Percentiles rank a stretch among this genome's conserved stretches.
Conservation (phyloP, 305 asterid genomes). For the Solanum hybrid region DNA sequence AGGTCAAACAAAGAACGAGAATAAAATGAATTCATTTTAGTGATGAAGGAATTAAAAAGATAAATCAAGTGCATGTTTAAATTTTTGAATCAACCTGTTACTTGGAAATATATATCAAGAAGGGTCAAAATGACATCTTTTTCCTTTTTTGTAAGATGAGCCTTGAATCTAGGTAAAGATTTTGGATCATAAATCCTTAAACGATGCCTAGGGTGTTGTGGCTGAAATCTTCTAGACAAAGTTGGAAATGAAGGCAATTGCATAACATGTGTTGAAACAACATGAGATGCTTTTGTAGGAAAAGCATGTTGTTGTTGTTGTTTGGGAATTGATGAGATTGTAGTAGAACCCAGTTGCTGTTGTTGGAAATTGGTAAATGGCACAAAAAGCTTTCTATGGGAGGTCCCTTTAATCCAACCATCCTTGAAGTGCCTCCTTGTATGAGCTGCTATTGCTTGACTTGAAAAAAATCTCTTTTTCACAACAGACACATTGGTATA, state of each 20-base stretch:
- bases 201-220: background rate
- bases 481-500: background rate
- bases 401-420: background rate
- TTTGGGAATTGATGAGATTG: background rate
- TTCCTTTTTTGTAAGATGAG: background rate
- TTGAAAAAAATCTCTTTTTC: too few relatives aligned
- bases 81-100: background rate
- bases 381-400: background rate
- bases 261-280: background rate
- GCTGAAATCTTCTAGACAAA: background rate
- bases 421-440: background rate
- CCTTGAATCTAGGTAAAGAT: background rate
- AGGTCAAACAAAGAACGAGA: background rate
- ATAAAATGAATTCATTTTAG: background rate
- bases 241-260: background rate
- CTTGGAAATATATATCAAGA: background rate
- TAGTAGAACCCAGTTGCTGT: background rate
- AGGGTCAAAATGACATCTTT: background rate
- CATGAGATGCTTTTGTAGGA: background rate
- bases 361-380: too few relatives aligned
- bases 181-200: background rate
- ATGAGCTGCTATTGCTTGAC: background rate
- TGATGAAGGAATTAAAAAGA: background rate
- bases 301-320: background rate
- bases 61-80: background rate